phyloP scores from a whole-genome alignment of 2,329 filamentous ascomycete genomes.

The Sporothrix protearum region DNA sequence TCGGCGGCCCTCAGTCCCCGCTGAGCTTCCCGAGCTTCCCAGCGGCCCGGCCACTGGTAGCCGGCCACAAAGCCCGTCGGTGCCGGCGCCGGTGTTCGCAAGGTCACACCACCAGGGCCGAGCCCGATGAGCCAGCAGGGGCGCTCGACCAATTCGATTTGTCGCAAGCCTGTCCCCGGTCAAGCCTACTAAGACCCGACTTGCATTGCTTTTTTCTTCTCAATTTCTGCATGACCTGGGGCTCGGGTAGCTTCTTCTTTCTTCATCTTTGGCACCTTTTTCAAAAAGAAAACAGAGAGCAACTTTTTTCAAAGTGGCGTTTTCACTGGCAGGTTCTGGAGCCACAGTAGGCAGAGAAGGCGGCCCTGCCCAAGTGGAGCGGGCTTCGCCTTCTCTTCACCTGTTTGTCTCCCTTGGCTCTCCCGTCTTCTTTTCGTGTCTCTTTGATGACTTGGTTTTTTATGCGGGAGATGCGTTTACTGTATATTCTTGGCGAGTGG shows the following conservation, averaged over 20 bases:
- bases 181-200: conserved; percentile 44
- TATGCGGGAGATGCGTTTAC: background rate
- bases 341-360: no score
- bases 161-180: conserved; percentile 55
- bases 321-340: background rate
- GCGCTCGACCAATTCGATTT: conserved; percentile 40
- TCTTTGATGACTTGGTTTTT: background rate
- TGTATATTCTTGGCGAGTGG: background rate
- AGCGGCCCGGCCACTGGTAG: conserved; percentile 45
- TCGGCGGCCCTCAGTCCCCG: background rate
- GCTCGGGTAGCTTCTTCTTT: conserved; percentile 2
- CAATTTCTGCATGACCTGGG: background rate
- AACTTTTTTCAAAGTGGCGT: background rate
- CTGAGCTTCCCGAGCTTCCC: conserved; percentile 18
- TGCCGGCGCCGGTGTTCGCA: conserved; percentile 37
- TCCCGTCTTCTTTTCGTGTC: background rate
- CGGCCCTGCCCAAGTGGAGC: background rate
- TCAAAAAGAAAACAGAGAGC: background rate
- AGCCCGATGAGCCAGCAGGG: conserved; percentile 43
- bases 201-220: background rate
- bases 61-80: conserved; percentile 43
- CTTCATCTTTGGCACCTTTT: background rate
- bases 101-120: conserved; percentile 44
- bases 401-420: background rate
- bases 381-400: background rate